Conservation (phyloP, 202 grass and related monocot genomes). For the Elaeis oleifera region DNA sequence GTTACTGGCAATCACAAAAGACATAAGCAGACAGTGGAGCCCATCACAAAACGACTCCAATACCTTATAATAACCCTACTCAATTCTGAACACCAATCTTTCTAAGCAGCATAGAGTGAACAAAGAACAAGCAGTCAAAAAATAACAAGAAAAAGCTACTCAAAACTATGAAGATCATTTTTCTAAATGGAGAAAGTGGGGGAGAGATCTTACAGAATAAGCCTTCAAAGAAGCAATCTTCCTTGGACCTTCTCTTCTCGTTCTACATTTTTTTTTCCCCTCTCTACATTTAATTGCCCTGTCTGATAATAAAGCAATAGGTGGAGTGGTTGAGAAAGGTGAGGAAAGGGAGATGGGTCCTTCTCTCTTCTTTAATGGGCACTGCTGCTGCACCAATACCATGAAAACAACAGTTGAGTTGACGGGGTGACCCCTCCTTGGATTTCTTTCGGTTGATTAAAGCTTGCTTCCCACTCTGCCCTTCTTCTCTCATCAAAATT, state of each 20-base stretch:
- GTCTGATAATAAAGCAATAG: background rate
- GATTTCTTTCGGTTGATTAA: too few relatives aligned
- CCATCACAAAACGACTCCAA: background rate
- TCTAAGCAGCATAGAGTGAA: background rate
- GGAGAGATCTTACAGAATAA: conserved; percentile 2
- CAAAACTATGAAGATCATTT: background rate
- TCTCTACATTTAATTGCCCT: too few relatives aligned
- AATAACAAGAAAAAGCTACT: background rate
- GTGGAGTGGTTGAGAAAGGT: background rate
- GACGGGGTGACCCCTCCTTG: too few relatives aligned
- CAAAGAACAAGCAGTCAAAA: background rate
- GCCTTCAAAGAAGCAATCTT: background rate
- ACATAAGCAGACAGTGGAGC: too few relatives aligned
- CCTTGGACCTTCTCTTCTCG: background rate
- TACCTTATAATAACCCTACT: background rate
- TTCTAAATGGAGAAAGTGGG: too few relatives aligned
- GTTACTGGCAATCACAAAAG: too few relatives aligned
- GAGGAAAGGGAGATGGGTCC: background rate
- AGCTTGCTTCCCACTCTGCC: too few relatives aligned
- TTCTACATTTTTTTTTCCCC: background rate
- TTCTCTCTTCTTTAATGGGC: background rate
- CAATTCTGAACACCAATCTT: background rate
- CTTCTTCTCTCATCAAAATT: too few relatives aligned
- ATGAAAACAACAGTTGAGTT: background rate
- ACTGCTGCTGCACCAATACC: conserved; percentile 1